Evolutionary conservation across 192 early-diverging fungal species (phyloP).

Genomic region (Gonapodya sp.): DNA sequence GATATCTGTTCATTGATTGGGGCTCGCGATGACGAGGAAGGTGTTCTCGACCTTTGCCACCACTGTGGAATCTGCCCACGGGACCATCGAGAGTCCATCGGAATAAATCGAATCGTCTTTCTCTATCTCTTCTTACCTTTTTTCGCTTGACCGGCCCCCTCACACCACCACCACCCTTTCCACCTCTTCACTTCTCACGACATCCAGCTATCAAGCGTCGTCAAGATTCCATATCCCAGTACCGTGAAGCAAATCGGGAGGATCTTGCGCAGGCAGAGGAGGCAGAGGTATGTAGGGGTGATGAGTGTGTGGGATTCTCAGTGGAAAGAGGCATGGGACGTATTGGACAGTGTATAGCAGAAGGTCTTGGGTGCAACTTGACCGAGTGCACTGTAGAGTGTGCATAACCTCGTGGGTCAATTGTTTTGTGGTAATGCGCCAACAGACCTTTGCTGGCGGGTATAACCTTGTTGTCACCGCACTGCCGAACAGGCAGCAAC

Average conservation of each 20-base stretch:
- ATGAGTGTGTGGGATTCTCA: background rate
- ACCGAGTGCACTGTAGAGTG: too few relatives aligned
- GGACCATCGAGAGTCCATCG: background rate
- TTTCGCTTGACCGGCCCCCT: background rate
- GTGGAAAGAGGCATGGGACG: background rate
- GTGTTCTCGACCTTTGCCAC: too few relatives aligned
- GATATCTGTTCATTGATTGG: background rate
- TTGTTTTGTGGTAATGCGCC: too few relatives aligned
- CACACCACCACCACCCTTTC: conserved; percentile 25
- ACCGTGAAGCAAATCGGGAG: conserved; percentile 47
- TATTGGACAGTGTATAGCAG: background rate
- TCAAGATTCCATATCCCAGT: conserved; percentile 62
- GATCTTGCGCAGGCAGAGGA: conserved; percentile 68
- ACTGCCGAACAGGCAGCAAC: too few relatives aligned
- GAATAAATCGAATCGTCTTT: background rate
- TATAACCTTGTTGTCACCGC: too few relatives aligned
- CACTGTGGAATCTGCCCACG: conserved; percentile 1
- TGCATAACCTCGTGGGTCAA: too few relatives aligned
- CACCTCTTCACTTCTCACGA: conserved; percentile 48
- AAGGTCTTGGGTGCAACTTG: background rate
- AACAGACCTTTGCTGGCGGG: too few relatives aligned
- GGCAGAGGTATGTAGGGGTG: conserved; percentile 29
- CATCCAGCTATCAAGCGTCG: conserved; percentile 71
- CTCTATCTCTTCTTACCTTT: background rate
- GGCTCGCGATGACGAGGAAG: background rate